Percentiles rank a stretch among this genome's conserved stretches.
These are phyloP conservation scores for Syzygium oleosum DNA, from an alignment of 345 rosid species.

Conservation along the genomic window DNA sequence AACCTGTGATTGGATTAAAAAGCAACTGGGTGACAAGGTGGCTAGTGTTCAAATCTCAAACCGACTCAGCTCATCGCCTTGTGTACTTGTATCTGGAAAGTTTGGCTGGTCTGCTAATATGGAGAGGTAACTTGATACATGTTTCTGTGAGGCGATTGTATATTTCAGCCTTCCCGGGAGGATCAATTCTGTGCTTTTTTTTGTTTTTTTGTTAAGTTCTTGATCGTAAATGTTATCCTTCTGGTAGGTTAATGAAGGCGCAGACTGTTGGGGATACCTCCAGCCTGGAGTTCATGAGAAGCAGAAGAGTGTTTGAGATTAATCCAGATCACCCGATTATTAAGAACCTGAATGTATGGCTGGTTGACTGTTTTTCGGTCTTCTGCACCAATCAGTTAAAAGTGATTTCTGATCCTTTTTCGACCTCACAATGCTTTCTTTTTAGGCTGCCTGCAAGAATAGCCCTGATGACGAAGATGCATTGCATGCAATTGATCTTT, in stretches of 20 bases:
- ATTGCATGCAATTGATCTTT: constrained; percentile 76
- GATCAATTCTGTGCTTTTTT: not conserved
- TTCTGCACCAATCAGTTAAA: not conserved
- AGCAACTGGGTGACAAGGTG: constrained; percentile 75
- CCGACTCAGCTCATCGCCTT: constrained; percentile 89
- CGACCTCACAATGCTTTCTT: not conserved
- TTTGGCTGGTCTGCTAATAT: constrained; percentile 99
- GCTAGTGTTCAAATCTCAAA: constrained; percentile 86
- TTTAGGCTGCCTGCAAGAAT: constrained; percentile 68
- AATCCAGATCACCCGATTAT: constrained; percentile 88
- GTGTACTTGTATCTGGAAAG: constrained; percentile 90
- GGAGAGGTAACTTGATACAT: constrained; percentile 59
- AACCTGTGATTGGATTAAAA: constrained; percentile 97
- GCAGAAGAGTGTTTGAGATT: constrained; percentile 95
- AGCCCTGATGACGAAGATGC: constrained; percentile 79
- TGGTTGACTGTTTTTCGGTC: not conserved
- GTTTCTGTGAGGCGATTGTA: not conserved
- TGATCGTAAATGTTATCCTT: not conserved
- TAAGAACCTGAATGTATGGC: constrained; percentile 46
- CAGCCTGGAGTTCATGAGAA: constrained; percentile 87
- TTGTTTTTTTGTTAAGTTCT: not conserved
- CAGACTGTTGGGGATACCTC: constrained; percentile 78
- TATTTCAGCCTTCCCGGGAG: not conserved
- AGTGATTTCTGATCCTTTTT: not conserved
- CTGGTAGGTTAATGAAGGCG: constrained; percentile 79